These are phyloP conservation scores for Fusarium denticulatum DNA, from an alignment of 2,329 filamentous ascomycete species.

Conservation along the genomic window DNA sequence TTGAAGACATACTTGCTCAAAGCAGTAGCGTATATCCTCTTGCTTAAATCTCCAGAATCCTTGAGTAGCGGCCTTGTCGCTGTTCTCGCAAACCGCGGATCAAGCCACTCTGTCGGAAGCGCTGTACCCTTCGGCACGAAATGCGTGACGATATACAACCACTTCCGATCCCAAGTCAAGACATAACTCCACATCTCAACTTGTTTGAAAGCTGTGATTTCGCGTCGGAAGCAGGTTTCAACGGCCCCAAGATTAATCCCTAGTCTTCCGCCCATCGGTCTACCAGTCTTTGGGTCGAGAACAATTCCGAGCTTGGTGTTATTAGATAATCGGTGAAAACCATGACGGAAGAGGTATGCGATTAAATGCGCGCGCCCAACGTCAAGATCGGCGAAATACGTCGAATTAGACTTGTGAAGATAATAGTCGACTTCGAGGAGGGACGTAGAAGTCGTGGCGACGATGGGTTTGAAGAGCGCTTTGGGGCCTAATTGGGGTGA, in stretches of 20 bases:
- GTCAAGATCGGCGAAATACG: conserved; percentile 14
- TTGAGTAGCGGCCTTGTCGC: accelerated
- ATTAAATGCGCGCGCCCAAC: not conserved
- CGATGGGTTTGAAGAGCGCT: not conserved
- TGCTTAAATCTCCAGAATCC: not conserved
- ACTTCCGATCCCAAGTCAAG: conserved; percentile 8
- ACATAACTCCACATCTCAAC: conserved; percentile 9
- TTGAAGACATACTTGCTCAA: conserved; percentile 8
- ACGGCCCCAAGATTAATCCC: not conserved
- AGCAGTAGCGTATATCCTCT: not conserved
- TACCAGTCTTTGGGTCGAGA: not conserved
- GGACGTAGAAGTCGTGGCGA: not conserved
- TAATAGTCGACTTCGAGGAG: conserved; percentile 12
- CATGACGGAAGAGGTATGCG: not conserved
- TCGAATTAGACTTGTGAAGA: conserved; percentile 10
- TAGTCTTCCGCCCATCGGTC: not conserved
- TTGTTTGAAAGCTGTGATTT: not conserved
- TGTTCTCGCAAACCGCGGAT: not conserved
- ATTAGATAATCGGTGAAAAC: not conserved
- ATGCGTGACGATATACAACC: conserved; percentile 3
- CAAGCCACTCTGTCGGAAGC: not conserved
- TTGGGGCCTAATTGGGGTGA: not conserved
- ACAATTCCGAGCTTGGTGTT: not conserved
- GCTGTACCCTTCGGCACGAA: not conserved
- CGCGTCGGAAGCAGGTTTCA: not conserved